Percentiles rank a stretch among this genome's conserved stretches.
These are phyloP conservation scores for Wickerhamia fluorescens DNA, from an alignment of 805 yeast genomes.

Conservation along the genomic window DNA sequence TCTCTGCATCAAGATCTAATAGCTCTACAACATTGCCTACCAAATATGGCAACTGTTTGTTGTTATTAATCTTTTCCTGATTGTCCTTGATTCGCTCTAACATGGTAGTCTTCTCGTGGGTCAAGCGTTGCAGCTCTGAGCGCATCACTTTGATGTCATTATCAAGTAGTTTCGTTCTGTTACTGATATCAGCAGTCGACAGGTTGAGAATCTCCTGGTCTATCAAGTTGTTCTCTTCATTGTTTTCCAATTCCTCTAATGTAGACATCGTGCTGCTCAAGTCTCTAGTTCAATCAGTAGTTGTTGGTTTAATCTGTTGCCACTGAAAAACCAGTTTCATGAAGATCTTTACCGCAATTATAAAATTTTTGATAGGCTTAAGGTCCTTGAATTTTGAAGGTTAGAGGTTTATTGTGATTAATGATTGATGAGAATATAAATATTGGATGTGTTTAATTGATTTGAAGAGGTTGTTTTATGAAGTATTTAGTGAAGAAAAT, in stretches of 20 bases:
- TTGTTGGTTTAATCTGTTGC: no score
- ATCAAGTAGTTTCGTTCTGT: slow-evolving; percentile 81
- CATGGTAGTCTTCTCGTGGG: slow-evolving; percentile 92
- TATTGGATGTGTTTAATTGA: no score
- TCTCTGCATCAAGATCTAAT: slow-evolving; percentile 79
- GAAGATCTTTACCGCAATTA: no score
- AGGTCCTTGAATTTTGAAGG: no score
- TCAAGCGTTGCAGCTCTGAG: slow-evolving; percentile 82
- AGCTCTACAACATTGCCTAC: slow-evolving; percentile 96
- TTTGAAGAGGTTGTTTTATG: no score
- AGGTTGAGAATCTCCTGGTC: slow-evolving; percentile 77
- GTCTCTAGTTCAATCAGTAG: no score
- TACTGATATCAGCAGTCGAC: slow-evolving; percentile 75
- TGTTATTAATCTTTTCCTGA: slow-evolving; percentile 91
- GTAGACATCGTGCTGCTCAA: no score
- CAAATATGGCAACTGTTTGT: slow-evolving; percentile 89
- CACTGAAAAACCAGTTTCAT: no score
- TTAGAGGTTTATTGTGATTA: no score
- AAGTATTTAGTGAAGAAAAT: no score
- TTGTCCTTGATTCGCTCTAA: slow-evolving; percentile 89
- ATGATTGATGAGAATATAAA: no score
- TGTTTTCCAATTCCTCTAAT: slow-evolving; percentile 67
- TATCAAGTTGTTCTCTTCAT: slow-evolving; percentile 45
- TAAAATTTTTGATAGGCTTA: no score
- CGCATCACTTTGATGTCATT: slow-evolving; percentile 94